These are phyloP conservation scores for Allium sativum DNA, from an alignment of 106 monocot species.

Conservation along the genomic window DNA sequence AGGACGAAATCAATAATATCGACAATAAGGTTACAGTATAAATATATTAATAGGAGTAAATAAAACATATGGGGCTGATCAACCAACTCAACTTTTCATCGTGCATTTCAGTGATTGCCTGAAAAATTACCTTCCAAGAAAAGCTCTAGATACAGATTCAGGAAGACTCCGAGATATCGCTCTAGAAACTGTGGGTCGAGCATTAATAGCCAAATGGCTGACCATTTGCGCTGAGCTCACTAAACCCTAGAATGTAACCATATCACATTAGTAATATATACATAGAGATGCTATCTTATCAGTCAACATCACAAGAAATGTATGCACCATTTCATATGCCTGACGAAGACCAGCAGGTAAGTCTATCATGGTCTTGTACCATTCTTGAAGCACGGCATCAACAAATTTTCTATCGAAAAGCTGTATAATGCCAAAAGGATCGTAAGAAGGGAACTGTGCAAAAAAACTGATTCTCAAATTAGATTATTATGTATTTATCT, in stretches of 20 bases:
- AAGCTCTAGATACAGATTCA: constrained; percentile 73
- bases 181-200: constrained; percentile 70
- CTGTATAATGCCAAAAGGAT: constrained; percentile 20
- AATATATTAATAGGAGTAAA: too few species aligned
- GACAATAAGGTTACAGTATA: too few species aligned
- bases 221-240: constrained; percentile 96
- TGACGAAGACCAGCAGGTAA: constrained; percentile 88
- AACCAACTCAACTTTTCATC: too few species aligned
- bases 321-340: constrained; percentile 89
- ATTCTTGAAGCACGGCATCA: constrained; percentile 93
- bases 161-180: constrained; percentile 73
- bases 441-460: too few species aligned
- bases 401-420: constrained; percentile 90
- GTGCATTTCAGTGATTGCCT: neutral
- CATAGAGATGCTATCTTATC: too few species aligned
- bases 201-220: constrained; percentile 66
- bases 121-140: constrained; percentile 72
- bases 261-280: too few species aligned
- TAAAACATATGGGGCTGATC: too few species aligned
- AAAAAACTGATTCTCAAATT: too few species aligned
- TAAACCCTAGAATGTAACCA: constrained; percentile 36
- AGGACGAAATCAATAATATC: too few species aligned
- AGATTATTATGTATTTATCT: too few species aligned
- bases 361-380: constrained; percentile 83
- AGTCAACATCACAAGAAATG: too few species aligned